Evolutionary conservation across 2,329 filamentous ascomycete genomes (phyloP).

Genomic region (Trichoderma citrinoviride): DNA sequence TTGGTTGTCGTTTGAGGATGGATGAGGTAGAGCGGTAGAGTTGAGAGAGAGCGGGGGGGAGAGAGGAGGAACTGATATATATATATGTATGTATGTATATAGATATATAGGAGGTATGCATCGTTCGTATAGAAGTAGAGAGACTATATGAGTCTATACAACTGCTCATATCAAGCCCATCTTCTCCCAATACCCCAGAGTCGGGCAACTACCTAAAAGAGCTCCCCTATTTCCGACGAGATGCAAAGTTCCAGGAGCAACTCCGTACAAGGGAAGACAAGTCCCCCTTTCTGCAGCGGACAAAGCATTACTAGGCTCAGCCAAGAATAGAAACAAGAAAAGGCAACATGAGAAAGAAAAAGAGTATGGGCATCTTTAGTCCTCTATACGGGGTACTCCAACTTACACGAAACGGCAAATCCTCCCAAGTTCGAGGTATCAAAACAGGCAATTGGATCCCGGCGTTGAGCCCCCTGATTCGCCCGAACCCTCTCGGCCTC

Average conservation of each 20-base stretch:
- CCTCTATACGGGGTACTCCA: neutral
- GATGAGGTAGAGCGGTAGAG: neutral
- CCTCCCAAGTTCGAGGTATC: neutral
- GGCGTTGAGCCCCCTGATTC: slow-evolving; percentile 6
- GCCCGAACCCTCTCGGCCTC: neutral
- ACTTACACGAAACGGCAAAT: neutral
- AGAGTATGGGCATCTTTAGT: neutral
- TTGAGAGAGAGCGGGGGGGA: no score
- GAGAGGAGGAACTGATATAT: neutral
- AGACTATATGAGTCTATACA: no score
- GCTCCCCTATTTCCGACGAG: neutral
- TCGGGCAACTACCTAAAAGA: neutral
- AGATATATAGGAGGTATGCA: no score
- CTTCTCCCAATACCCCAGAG: neutral
- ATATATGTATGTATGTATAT: neutral
- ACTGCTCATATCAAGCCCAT: no score
- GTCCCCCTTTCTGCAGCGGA: neutral
- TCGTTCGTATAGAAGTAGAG: neutral
- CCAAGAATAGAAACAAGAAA: no score
- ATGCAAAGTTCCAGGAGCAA: neutral
- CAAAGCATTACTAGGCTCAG: neutral
- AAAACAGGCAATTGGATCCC: neutral
- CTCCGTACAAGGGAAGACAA: neutral
- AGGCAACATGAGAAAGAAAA: neutral
- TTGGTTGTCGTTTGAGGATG: neutral